A percentile compares a stretch with the other conserved stretches of the same genome.
phyloP scores from a whole-genome alignment of 2,329 filamentous ascomycete genomes.

The Phaeomoniella chlamydospora region DNA sequence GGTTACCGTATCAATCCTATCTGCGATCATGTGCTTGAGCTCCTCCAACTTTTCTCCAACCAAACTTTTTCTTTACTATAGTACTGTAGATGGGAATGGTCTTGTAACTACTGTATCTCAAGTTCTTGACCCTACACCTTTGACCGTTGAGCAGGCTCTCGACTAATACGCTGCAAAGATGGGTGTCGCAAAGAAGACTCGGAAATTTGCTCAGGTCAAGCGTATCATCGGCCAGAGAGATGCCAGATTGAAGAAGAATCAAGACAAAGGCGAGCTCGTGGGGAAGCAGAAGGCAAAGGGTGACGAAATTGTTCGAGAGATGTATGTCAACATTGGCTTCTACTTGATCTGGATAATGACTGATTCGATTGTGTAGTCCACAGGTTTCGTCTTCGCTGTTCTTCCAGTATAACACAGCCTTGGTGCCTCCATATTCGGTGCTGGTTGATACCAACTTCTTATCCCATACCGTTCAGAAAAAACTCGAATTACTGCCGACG shows the following conservation, averaged over 20 bases:
- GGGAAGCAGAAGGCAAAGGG: slow-evolving; percentile 45
- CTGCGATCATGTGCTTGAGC: too few species aligned
- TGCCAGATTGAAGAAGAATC: slow-evolving; percentile 69
- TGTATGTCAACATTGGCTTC: slow-evolving; percentile 30
- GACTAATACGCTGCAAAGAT: too few species aligned
- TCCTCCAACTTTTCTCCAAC: too few species aligned
- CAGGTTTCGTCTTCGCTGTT: slow-evolving; percentile 75
- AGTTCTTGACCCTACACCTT: too few species aligned
- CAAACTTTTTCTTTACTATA: too few species aligned
- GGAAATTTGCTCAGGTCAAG: slow-evolving; percentile 82
- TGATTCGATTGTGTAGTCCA: slow-evolving; percentile 29
- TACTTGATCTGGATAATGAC: background rate
- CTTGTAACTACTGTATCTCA: too few species aligned
- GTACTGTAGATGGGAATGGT: too few species aligned
- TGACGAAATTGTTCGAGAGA: slow-evolving; percentile 57
- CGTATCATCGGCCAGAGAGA: slow-evolving; percentile 71
- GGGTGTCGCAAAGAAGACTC: slow-evolving; percentile 79
- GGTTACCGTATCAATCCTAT: too few species aligned
- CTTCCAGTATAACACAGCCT: slow-evolving; percentile 76
- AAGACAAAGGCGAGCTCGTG: slow-evolving; percentile 46
- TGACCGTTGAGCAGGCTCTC: too few species aligned
- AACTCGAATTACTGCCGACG: slow-evolving; percentile 71
- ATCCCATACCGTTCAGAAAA: slow-evolving; percentile 77
- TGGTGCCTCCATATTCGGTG: slow-evolving; percentile 69
- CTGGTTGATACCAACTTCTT: slow-evolving; percentile 85